phyloP scores from a whole-genome alignment of 2,329 filamentous ascomycete species.

The Pleoardoris graminearum region DNA sequence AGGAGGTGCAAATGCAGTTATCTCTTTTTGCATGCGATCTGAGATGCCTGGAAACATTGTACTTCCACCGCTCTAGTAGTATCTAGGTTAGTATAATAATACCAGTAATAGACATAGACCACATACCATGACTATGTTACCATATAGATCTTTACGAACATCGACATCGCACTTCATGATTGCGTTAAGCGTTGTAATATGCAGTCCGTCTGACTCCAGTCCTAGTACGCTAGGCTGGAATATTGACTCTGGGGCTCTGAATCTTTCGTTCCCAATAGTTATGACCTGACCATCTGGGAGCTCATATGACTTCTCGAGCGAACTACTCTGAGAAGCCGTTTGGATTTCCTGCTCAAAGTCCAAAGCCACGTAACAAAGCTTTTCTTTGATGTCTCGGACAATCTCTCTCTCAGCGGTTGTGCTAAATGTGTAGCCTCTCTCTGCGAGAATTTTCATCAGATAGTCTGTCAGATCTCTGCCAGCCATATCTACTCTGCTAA shows the following conservation, averaged over 20 bases:
- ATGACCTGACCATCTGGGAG: conserved; percentile 99
- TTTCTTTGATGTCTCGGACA: conserved; percentile 99
- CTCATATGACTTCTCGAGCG: conserved; percentile 99
- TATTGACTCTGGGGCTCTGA: conserved; percentile 98
- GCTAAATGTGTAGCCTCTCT: conserved; percentile 99
- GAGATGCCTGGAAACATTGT: conserved; percentile 99
- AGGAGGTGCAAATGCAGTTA: conserved; percentile 96
- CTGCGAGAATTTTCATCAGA: conserved; percentile 99
- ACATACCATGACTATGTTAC: conserved; percentile 99
- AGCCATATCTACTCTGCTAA: conserved; percentile 99
- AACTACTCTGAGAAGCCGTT: conserved; percentile 98
- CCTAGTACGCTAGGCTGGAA: conserved; percentile 98
- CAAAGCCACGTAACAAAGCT: conserved; percentile 99
- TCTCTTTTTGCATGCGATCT: conserved; percentile 99
- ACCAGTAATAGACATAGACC: neutral
- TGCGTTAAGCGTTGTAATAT: conserved; percentile 99
- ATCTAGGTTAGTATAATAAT: conserved; percentile 42
- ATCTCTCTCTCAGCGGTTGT: conserved; percentile 99
- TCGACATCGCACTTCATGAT: conserved; percentile 99
- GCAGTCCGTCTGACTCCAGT: conserved; percentile 98
- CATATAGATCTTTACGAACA: conserved; percentile 99
- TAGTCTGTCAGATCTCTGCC: conserved; percentile 99
- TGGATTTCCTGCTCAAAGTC: conserved; percentile 99
- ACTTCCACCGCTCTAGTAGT: conserved; percentile 95
- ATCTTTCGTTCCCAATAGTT: conserved; percentile 99